A percentile compares a stretch with the other conserved stretches of the same genome.
These are phyloP conservation scores for Russula lepida DNA, from an alignment of 768 basidiomycete genomes.

Conservation along the genomic window DNA sequence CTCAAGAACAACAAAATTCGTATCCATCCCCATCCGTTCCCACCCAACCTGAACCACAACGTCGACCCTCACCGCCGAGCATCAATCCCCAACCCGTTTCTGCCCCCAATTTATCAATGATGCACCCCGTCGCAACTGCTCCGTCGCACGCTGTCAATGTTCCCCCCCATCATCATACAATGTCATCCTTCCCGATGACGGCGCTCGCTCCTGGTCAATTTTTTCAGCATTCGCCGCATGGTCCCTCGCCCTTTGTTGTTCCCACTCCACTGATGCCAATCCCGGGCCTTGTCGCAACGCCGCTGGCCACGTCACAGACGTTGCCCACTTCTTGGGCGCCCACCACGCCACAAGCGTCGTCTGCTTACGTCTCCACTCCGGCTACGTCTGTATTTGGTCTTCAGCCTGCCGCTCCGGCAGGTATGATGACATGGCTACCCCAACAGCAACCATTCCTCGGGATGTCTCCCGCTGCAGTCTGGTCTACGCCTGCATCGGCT, in stretches of 20 bases:
- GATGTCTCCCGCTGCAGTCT: not conserved
- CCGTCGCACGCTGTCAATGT: not conserved
- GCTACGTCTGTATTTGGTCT: not conserved
- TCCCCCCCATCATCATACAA: not conserved
- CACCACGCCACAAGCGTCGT: not conserved
- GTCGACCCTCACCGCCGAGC: not conserved
- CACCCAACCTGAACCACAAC: constrained; percentile 10
- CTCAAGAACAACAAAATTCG: not conserved
- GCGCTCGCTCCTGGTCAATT: not conserved
- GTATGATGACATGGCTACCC: not conserved
- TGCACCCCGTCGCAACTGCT: not conserved
- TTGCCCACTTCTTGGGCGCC: constrained; percentile 11
- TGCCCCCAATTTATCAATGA: not conserved
- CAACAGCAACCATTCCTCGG: not conserved
- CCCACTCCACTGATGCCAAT: constrained; percentile 5
- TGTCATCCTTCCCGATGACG: not conserved
- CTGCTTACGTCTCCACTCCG: constrained; percentile 7
- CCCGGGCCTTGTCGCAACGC: constrained; percentile 10
- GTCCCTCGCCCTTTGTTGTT: constrained; percentile 6
- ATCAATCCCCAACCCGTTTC: not conserved
- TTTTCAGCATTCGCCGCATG: not conserved
- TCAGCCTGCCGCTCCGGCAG: not conserved
- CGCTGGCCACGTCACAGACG: constrained; percentile 7
- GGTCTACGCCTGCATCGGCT: not conserved
- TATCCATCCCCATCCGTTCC: not conserved